phyloP scores from a whole-genome alignment of 306 rosid genomes.

The Cucumis hystrix region DNA sequence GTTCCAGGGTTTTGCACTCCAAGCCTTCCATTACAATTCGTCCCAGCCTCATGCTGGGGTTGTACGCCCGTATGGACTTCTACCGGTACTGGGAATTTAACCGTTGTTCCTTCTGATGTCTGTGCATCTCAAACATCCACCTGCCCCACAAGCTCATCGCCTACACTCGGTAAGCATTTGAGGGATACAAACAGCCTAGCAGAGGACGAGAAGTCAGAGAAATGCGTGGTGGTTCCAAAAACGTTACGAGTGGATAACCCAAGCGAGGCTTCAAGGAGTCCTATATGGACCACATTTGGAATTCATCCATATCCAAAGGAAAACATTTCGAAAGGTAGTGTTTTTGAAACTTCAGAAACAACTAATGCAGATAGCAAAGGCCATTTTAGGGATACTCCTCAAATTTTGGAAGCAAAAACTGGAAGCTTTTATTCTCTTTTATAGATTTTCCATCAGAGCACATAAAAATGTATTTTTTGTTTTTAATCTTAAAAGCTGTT shows the following conservation, averaged over 20 bases:
- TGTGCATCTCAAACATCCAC: constrained; percentile 32
- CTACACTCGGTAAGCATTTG: constrained; percentile 44
- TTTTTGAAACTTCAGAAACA: constrained; percentile 6
- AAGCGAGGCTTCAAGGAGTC: constrained; percentile 30
- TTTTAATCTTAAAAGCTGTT: constrained; percentile 1
- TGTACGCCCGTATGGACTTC: constrained; percentile 25
- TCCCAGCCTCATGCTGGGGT: constrained; percentile 34
- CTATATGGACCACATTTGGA: constrained; percentile 22
- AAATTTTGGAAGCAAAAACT: constrained; percentile 28
- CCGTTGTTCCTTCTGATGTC: constrained; percentile 21
- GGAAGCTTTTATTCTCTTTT: constrained; percentile 21
- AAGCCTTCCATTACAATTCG: constrained; percentile 30
- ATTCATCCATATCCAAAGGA: constrained; percentile 14
- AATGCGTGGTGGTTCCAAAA: constrained; percentile 29
- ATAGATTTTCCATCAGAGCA: constrained; percentile 20
- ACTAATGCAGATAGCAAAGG: constrained; percentile 23
- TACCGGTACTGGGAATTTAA: constrained; percentile 17
- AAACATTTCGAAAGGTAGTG: not conserved
- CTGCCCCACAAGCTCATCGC: constrained; percentile 28
- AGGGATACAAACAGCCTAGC: constrained; percentile 21
- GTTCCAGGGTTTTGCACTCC: constrained; percentile 35
- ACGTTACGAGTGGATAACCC: constrained; percentile 26
- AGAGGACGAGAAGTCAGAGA: constrained; percentile 32
- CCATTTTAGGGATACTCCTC: constrained; percentile 16
- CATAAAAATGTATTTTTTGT: not conserved